Conservation (phyloP, 768 basidiomycete genomes). For the Mrakia blollopis region DNA sequence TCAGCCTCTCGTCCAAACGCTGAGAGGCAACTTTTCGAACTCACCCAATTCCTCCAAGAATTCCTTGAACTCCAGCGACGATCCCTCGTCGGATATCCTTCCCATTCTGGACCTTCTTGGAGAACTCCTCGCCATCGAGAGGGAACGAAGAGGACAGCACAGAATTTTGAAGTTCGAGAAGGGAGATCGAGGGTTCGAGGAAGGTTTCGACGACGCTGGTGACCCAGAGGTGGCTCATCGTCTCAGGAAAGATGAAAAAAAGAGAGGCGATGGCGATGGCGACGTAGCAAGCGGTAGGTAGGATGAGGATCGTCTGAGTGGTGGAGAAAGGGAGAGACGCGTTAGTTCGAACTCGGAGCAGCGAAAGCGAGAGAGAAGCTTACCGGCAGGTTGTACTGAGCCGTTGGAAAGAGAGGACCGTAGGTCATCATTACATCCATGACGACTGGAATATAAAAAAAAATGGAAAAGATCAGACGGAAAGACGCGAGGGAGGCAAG, state of each 20-base stretch:
- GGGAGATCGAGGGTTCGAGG: constrained; percentile 37
- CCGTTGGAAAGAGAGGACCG: constrained; percentile 53
- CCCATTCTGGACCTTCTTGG: constrained; percentile 35
- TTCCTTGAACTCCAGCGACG: constrained; percentile 35
- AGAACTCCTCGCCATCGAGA: constrained; percentile 36
- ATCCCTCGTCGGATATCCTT: constrained; percentile 35
- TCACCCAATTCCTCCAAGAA: constrained; percentile 38
- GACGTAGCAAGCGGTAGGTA: constrained; percentile 51
- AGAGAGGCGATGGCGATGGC: constrained; percentile 52
- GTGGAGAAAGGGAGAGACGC: constrained; percentile 36
- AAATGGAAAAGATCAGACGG: constrained; percentile 2
- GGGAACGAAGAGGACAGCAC: constrained; percentile 37
- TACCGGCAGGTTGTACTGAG: constrained; percentile 48
- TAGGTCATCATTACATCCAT: constrained; percentile 36
- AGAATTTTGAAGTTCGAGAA: constrained; percentile 39
- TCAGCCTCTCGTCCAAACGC: too few relatives aligned
- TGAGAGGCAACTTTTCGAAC: too few relatives aligned
- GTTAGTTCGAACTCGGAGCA: constrained; percentile 28
- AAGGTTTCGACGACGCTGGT: constrained; percentile 35
- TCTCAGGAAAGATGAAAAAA: constrained; percentile 54
- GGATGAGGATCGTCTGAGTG: constrained; percentile 41
- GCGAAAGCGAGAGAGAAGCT: constrained; percentile 33
- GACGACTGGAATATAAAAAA: constrained; percentile 33
- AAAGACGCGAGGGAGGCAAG: neutral
- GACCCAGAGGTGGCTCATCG: constrained; percentile 48